A percentile compares a stretch with the other conserved stretches of the same genome.
Conservation (phyloP, 2,329 filamentous ascomycete species). For the Claviceps paspali region DNA sequence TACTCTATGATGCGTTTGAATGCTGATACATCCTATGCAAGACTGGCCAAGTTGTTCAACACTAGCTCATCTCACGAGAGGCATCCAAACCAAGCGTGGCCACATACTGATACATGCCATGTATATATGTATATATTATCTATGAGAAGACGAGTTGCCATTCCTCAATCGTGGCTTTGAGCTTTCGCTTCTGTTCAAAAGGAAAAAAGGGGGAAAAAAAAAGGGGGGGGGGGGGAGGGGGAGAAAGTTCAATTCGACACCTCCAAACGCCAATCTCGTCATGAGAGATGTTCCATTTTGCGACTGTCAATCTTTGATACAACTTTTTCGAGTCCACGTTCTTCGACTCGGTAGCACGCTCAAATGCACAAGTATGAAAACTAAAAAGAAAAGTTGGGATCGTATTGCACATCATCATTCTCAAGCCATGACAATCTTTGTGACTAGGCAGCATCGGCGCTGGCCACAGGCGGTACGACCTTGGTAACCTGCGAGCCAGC, state of each 20-base stretch:
- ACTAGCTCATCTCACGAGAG: too few relatives aligned
- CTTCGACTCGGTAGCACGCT: constrained; percentile 1
- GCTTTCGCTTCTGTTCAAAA: background rate
- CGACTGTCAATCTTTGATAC: background rate
- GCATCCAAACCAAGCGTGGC: too few relatives aligned
- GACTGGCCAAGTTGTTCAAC: too few relatives aligned
- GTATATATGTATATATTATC: background rate
- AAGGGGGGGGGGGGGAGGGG: too few relatives aligned
- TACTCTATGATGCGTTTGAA: too few relatives aligned
- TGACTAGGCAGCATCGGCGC: constrained; percentile 63
- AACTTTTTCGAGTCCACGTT: background rate
- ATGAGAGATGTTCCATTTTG: background rate
- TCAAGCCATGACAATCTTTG: too few relatives aligned
- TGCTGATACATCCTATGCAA: too few relatives aligned
- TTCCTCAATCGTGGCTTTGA: too few relatives aligned
- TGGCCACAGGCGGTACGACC: constrained; percentile 62
- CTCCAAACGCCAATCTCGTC: constrained; percentile 4
- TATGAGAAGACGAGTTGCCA: too few relatives aligned
- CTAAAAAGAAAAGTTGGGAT: background rate
- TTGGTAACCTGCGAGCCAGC: constrained; percentile 78
- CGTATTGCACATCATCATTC: background rate
- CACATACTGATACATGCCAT: too few relatives aligned
- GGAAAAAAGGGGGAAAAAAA: background rate
- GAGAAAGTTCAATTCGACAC: constrained; percentile 1
- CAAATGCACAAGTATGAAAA: background rate